Evolutionary conservation across 2,329 filamentous ascomycete species (phyloP), one percentile per base, ranked within the genome.

Genomic region (Xylaria sp.): DNA sequence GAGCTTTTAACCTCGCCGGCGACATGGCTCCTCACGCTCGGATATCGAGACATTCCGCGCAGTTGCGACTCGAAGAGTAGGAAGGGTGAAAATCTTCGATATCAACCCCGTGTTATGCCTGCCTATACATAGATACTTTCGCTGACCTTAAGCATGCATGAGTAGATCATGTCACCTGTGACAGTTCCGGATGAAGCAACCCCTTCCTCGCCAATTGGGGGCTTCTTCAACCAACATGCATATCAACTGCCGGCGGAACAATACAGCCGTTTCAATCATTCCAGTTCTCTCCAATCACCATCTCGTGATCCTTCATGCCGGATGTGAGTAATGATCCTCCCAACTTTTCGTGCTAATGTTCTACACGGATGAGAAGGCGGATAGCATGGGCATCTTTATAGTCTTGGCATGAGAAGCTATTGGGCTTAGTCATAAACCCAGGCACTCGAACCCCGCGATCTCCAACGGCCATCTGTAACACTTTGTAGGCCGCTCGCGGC

Each of bases 351-450:
- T 28, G 23, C 60, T 20, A 68, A 20, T 54, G 46, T 32, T 62
- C 28, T 28, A 63, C 50, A 52, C 46, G 41, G 23, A 54, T 28
- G 37, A 63, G 18, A 55, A n/a, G 18, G 48, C 37, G 58, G 63
- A 60, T 10, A 41, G 57, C 48, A 54, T 37, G 37, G 52, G 23
- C 46, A 48, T 51, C 46, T 62, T 63, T 66, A 70, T 71, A 70
- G 69, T 67, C 69, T 71, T 71, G 69, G 69, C 69, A 67, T 13
- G 15, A 50, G 2, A 41, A 48, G 12, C 20, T 15, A 25, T 28
- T 34, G 15, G n/a, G 39, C 37, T 58, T 46, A 46, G 23, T 32
- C 23, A 28, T 46, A 44, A 44, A 13, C 9, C 39, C 39, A 28
- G 15, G 8, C 44, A n/a, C 20, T 51, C 32, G 15, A 48, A 28